phyloP scores from a whole-genome alignment of 352 stramenopile species.

The Pythium myriotylum region DNA sequence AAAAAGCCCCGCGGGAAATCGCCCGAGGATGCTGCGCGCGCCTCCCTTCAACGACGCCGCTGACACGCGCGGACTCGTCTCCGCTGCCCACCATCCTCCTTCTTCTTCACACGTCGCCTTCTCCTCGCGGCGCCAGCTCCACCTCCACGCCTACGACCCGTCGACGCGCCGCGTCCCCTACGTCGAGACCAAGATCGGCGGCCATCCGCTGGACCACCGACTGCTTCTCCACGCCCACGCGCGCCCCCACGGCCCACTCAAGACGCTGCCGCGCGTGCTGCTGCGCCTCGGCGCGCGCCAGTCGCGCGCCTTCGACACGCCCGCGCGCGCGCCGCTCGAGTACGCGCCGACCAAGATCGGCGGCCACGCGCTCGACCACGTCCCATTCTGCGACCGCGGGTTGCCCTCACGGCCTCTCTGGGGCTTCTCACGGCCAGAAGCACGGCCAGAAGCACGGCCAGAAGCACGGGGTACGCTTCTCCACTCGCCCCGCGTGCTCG shows the following conservation, averaged over 20 bases:
- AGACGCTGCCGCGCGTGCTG: neutral
- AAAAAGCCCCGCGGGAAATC: too few species aligned
- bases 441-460: too few species aligned
- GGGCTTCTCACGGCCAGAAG: conserved; percentile 32
- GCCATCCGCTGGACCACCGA: conserved; percentile 63
- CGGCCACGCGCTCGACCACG: conserved; percentile 75
- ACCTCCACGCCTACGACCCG: conserved; percentile 61
- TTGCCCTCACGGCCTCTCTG: conserved; percentile 62
- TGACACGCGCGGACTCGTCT: too few species aligned
- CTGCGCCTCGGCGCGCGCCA: conserved; percentile 21
- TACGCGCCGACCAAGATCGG: conserved; percentile 78
- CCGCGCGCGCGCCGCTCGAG: conserved; percentile 42
- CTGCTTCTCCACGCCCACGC: conserved; percentile 35
- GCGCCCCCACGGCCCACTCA: conserved; percentile 17
- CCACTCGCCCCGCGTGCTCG: conserved; percentile 18
- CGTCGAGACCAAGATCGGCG: conserved; percentile 79
- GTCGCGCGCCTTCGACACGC: conserved; percentile 43
- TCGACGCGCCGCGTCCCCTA: conserved; percentile 27
- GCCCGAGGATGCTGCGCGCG: too few species aligned
- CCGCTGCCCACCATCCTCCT: neutral
- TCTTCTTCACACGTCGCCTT: conserved; percentile 3
- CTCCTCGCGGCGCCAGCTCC: conserved; percentile 40
- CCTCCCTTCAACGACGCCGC: too few species aligned
- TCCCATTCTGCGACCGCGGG: conserved; percentile 65
- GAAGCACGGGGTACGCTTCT: too few species aligned